Percentiles rank a stretch among this genome's conserved stretches.
Evolutionary conservation across 352 stramenopile genomes (phyloP).

Genomic region (Phytophthora constricta): DNA sequence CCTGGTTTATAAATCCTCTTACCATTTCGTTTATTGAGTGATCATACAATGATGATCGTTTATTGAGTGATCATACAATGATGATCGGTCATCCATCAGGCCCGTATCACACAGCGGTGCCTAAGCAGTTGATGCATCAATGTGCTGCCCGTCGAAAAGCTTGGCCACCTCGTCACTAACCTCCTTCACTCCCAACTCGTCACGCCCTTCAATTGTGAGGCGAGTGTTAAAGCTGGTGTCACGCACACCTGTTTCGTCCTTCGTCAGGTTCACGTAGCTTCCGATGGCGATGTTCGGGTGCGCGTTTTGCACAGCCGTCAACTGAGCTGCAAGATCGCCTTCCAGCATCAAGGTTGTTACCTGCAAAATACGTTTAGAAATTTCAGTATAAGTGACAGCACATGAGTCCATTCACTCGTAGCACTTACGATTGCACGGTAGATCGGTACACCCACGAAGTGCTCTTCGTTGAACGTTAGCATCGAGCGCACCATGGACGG

Average conservation of each 20-base stretch:
- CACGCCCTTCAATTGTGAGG: slow-evolving; percentile 69
- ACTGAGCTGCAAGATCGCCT: slow-evolving; percentile 64
- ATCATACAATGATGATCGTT: too few species aligned
- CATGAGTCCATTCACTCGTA: slow-evolving; percentile 3
- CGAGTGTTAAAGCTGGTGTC: slow-evolving; percentile 75
- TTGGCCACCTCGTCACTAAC: slow-evolving; percentile 54
- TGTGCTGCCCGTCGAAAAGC: slow-evolving; percentile 33
- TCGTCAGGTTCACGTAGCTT: slow-evolving; percentile 85
- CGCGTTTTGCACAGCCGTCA: slow-evolving; percentile 72
- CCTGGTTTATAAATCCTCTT: too few species aligned
- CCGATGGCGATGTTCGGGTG: slow-evolving; percentile 78
- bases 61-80: too few species aligned
- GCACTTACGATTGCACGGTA: slow-evolving; percentile 73
- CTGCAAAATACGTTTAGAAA: slow-evolving; percentile 29
- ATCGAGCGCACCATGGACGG: slow-evolving; percentile 84
- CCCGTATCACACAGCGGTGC: too few species aligned
- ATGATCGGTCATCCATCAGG: not conserved
- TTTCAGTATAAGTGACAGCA: slow-evolving; percentile 14
- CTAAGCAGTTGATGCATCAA: slow-evolving; percentile 1
- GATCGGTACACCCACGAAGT: slow-evolving; percentile 82
- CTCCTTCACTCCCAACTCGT: slow-evolving; percentile 57
- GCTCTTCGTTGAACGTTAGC: slow-evolving; percentile 79
- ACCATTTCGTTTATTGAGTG: too few species aligned
- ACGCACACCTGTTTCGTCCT: slow-evolving; percentile 56
- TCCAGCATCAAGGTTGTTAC: slow-evolving; percentile 75